phyloP scores from a whole-genome alignment of 106 monocot genomes.

The Posidonia australis region DNA sequence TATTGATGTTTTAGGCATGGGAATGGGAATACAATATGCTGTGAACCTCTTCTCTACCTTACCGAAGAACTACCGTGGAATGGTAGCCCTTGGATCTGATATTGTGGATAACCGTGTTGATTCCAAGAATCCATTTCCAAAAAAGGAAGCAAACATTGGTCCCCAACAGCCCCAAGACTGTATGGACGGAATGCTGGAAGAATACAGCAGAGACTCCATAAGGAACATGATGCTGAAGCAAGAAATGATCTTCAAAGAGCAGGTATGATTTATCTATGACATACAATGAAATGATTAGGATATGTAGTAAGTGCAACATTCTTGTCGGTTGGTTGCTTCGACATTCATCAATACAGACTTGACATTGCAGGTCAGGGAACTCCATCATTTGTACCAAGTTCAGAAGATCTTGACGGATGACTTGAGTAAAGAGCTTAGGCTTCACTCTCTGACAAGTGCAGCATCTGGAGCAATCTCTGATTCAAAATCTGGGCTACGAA shows the following conservation, averaged over 20 bases:
- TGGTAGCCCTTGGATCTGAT: neutral
- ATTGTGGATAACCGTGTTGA: neutral
- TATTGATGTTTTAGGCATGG: slow-evolving; percentile 24
- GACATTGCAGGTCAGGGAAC: slow-evolving; percentile 36
- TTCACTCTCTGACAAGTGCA: neutral
- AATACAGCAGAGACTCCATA: slow-evolving; percentile 23
- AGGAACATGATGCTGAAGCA: slow-evolving; percentile 47
- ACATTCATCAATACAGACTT: neutral
- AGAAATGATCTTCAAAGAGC: slow-evolving; percentile 49
- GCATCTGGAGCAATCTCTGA: slow-evolving; percentile 3
- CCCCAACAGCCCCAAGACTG: slow-evolving; percentile 1
- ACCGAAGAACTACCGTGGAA: neutral
- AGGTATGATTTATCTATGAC: slow-evolving; percentile 20
- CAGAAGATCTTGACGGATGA: slow-evolving; percentile 48
- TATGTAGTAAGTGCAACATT: neutral
- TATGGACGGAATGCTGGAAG: slow-evolving; percentile 27
- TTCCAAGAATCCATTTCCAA: neutral
- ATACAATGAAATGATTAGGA: neutral
- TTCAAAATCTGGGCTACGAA: slow-evolving; percentile 11
- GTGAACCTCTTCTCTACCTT: slow-evolving; percentile 13
- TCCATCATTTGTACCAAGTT: slow-evolving; percentile 45
- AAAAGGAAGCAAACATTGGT: neutral
- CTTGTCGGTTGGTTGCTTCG: neutral
- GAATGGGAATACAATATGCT: slow-evolving; percentile 16
- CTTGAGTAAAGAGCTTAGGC: slow-evolving; percentile 11